Conservation (phyloP, 2,329 filamentous ascomycete species). For the Colletotrichum navitas region DNA sequence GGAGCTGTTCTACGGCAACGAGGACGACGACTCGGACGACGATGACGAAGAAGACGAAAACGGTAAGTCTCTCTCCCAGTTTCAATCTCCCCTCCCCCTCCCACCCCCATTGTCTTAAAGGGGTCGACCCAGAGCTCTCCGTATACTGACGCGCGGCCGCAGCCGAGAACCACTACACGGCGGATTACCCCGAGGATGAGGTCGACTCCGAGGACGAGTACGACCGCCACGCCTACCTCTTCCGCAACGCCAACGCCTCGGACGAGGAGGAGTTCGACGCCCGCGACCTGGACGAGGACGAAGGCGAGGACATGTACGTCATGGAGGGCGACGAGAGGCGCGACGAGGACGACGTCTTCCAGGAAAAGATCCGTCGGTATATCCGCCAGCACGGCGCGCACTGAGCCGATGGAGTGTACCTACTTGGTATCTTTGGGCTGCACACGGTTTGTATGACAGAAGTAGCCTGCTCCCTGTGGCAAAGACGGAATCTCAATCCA, state of each 20-base stretch:
- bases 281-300: slow-evolving; percentile 52
- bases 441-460: background rate
- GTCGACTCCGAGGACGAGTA: slow-evolving; percentile 73
- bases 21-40: slow-evolving; percentile 73
- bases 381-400: slow-evolving; percentile 40
- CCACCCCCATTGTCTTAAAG: background rate
- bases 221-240: slow-evolving; percentile 67
- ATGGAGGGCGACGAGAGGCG: slow-evolving; percentile 54
- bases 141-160: slow-evolving; percentile 1
- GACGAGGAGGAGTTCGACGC: slow-evolving; percentile 68
- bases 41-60: slow-evolving; percentile 76
- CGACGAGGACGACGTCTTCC: slow-evolving; percentile 46
- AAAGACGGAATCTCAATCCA: background rate
- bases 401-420: background rate
- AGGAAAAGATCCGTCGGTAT: slow-evolving; percentile 45
- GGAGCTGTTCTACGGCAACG: slow-evolving; percentile 70
- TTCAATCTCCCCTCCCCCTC: background rate
- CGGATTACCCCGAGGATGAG: slow-evolving; percentile 86
- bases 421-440: no score
- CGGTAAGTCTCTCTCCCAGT: slow-evolving; percentile 55
- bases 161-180: slow-evolving; percentile 84
- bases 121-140: background rate
- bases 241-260: slow-evolving; percentile 65
- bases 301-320: slow-evolving; percentile 51
- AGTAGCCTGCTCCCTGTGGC: background rate